A percentile compares a stretch with the other conserved stretches of the same genome.
phyloP scores from a whole-genome alignment of 2,329 filamentous ascomycete genomes.

The Phoma sp. region DNA sequence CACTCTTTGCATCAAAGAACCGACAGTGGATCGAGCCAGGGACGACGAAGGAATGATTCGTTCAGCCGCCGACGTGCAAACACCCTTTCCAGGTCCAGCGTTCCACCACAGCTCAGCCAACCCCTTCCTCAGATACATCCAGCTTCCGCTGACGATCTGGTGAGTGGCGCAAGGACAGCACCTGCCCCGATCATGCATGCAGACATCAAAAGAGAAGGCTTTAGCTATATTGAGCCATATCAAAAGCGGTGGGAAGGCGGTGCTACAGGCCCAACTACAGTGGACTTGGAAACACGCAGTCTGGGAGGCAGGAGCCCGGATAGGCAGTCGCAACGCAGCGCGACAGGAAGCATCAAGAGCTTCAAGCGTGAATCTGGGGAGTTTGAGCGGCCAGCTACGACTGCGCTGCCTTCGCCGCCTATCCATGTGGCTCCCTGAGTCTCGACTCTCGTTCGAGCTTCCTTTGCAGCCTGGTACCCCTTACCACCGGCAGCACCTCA shows the following conservation, averaged over 20 bases:
- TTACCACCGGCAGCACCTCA: not conserved
- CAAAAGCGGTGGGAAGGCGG: conserved; percentile 42
- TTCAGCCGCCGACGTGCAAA: conserved; percentile 44
- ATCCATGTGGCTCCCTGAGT: conserved; percentile 22
- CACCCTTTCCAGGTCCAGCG: conserved; percentile 38
- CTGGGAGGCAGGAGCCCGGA: conserved; percentile 41
- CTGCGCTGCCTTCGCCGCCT: conserved; percentile 28
- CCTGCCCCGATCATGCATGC: conserved; percentile 38
- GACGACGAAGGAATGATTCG: conserved; percentile 41
- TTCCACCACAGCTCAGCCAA: conserved; percentile 44
- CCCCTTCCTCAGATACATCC: conserved; percentile 43
- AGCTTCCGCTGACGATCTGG: conserved; percentile 40
- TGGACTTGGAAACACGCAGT: conserved; percentile 35
- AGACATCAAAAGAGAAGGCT: conserved; percentile 37
- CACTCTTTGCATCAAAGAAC: conserved; percentile 43
- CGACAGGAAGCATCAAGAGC: conserved; percentile 43
- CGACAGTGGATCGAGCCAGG: conserved; percentile 41
- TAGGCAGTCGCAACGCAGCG: conserved; percentile 42
- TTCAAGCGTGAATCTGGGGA: conserved; percentile 43
- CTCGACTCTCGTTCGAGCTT: not conserved
- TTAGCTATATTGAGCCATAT: conserved; percentile 38
- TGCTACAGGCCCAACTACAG: conserved; percentile 22
- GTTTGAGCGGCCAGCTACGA: conserved; percentile 24
- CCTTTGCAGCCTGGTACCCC: not conserved
- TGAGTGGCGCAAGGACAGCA: conserved; percentile 45